Conservation (phyloP, 768 basidiomycete species). For the Hypholoma fasciculare region DNA sequence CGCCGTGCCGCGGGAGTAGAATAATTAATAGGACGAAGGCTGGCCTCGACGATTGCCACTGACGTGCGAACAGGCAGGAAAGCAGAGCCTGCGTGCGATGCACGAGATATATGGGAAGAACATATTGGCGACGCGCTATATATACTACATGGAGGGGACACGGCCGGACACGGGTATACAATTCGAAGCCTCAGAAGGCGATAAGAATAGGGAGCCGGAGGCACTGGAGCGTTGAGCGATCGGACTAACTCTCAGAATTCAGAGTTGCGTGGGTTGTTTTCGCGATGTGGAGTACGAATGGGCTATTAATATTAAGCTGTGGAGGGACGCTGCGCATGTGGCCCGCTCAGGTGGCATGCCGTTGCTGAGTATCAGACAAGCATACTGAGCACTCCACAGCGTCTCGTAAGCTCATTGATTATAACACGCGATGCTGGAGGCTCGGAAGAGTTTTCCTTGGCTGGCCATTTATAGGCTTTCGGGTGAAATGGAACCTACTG, state of each 20-base stretch:
- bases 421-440: too few species aligned
- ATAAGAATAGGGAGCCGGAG: too few species aligned
- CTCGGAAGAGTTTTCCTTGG: too few species aligned
- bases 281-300: not conserved
- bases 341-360: not conserved
- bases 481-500: too few species aligned
- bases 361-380: too few species aligned
- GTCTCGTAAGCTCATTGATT: too few species aligned
- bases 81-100: not conserved
- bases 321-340: not conserved
- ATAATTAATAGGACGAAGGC: not conserved
- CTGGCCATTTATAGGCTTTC: too few species aligned
- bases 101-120: not conserved
- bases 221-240: too few species aligned
- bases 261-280: not conserved
- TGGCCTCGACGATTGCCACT: not conserved
- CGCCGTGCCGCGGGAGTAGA: not conserved
- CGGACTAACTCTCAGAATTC: too few species aligned
- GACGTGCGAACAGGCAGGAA: not conserved
- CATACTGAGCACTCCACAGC: not conserved
- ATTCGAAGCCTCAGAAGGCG: too few species aligned
- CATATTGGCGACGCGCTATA: not conserved
- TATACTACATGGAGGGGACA: not conserved
- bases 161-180: too few species aligned
- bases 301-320: not conserved